Base-by-base conservation (phyloP, 2,329 filamentous ascomycete species). In the Neobulgaria alba region DNA sequence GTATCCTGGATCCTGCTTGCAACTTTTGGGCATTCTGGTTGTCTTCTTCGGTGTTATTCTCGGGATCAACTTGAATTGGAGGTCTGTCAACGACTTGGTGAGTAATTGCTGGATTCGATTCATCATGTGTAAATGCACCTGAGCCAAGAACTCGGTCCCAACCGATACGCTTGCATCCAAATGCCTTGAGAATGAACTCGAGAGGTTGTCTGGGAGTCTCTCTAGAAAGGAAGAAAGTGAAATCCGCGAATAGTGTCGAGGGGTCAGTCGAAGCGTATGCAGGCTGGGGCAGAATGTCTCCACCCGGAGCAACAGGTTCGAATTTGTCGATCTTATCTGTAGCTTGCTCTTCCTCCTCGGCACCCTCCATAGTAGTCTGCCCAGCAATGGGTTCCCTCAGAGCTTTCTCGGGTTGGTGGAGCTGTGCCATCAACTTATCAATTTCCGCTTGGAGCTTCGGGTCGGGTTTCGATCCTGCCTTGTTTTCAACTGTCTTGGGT, bases 1-100 rank as follows among this genome's bases (percentile, higher is more conserved):
- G 88, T 47, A 96, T 82, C 46, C 88, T 79, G 49, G 78, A 78
- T 56, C 85, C 83, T 44, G 63, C 63, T 18, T 61, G 68, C 41
- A 79, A 65, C 60, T 72, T 75, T 60, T 72, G 75, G 35, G 67
- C 67, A 47, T 69, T 83, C 65, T 76, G 77, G 63, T 73, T 80
- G 53, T 81, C 77, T 49, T 75, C 72, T 35, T 69, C 64, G 40
- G 71, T 68, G 43, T 66, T 61, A 21, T 70, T 68, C 29, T 67
- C 64, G 3, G 59, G 59, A 38, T 68, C 66, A 18, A 72, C 73
- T 60, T 80, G 78, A 43, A 93, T 67, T 10, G 84, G 73, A 10
- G 92, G 92, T 43, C 92, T 77, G 62, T 98, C 92, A 41, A 98
- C 85, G 51, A 98, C 82, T 62, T 98, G 92, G 63, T 98, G 92